Base-by-base conservation (phyloP, 1,284 basidiomycete species). In the Puccinia brachypodii region DNA sequence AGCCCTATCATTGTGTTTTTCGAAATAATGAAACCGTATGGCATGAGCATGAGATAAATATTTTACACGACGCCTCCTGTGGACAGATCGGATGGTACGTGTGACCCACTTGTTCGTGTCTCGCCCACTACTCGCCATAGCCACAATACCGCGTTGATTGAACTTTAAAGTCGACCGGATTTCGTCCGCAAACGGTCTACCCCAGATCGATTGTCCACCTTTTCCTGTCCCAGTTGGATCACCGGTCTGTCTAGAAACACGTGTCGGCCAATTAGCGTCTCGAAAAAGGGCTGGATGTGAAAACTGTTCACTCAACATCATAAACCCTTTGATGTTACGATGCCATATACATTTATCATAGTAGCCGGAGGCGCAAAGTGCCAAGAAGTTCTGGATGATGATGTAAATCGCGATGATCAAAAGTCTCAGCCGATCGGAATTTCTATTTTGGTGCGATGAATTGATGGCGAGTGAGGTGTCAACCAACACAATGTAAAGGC, bases 61-160 rank as follows among this genome's bases (percentile, higher is more conserved):
- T 36, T 14, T 38, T 9, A 36, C 33, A 19, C 2, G 31, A 40
- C 22, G 42, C 1, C 2, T 14, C 33, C 31, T 66, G 28, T 40
- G 33, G 11, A 22, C 31, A 44, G 44, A 71, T 36, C 42, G 53
- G 62, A 28, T 13, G 62, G 1, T n/a, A 11, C 6, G 22, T 8
- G 83, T 85, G 56, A 72, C 87, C 3, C 87, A 94, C 87, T 96
- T 97, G 88, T 97, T 98, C 28, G 93, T 92, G 87, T 96, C 93
- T 31, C 92, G 92, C 0, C 96, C 96, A 3, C 93, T 92, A 87
- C 98, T 98, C 75, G 95, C 96, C 94, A 98, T 97, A 33, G 95
- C 95, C n/a, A 97, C 91, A 83, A 97, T 90, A 25, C 95, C 95
- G 83, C 96, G 91, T 77, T 91, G 89, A 87, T 97, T 97, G 89